A percentile compares a stretch with the other conserved stretches of the same genome.
These are phyloP conservation scores for Daldinia vernicosa DNA, from an alignment of 495 filamentous ascomycete genomes.

Conservation along the genomic window DNA sequence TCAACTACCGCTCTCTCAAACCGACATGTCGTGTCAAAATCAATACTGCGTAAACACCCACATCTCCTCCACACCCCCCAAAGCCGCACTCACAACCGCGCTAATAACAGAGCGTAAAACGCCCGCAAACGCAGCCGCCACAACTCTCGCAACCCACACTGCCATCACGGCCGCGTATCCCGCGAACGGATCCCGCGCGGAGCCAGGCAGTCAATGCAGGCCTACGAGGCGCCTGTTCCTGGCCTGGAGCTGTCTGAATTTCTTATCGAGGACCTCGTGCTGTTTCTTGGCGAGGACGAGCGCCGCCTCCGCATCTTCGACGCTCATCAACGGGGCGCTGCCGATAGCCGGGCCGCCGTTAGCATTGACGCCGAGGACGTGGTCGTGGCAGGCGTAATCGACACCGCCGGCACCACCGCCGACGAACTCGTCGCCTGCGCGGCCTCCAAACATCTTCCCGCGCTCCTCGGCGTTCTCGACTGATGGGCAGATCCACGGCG, in stretches of 20 bases:
- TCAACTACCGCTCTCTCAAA: neutral
- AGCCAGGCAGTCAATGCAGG: conserved; percentile 47
- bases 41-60: conserved; percentile 6
- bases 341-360: conserved; percentile 51
- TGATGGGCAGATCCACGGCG: conserved; percentile 56
- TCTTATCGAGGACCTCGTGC: conserved; percentile 75
- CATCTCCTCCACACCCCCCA: neutral
- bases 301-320: conserved; percentile 70
- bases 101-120: conserved; percentile 7
- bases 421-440: conserved; percentile 39
- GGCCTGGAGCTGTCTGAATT: conserved; percentile 65
- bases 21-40: neutral
- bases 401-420: neutral
- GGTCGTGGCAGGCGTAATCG: conserved; percentile 32
- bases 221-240: conserved; percentile 61
- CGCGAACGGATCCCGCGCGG: neutral
- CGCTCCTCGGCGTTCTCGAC: conserved; percentile 41
- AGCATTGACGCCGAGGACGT: conserved; percentile 2
- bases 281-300: conserved; percentile 68
- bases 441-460: conserved; percentile 37
- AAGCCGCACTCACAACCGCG: neutral
- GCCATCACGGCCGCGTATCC: conserved; percentile 5
- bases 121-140: conserved; percentile 4
- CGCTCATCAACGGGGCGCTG: conserved; percentile 59
- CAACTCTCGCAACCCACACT: conserved; percentile 27